A percentile compares a stretch with the other conserved stretches of the same genome.
These are phyloP conservation scores for Inonotus hispidus DNA, from an alignment of 1,284 basidiomycete genomes.

Conservation along the genomic window DNA sequence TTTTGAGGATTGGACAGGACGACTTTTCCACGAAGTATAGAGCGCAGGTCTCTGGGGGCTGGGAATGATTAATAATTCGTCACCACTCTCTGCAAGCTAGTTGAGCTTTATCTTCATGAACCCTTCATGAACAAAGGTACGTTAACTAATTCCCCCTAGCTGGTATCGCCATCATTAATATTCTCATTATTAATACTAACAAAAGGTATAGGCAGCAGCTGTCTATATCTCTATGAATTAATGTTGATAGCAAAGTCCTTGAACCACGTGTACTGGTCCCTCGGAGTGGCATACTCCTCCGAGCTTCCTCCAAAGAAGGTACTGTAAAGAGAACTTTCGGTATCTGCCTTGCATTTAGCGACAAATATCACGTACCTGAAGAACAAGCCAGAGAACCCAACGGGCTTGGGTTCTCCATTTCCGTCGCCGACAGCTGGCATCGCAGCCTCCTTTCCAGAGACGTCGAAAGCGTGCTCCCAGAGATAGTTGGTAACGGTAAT, in stretches of 20 bases:
- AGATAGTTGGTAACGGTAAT: conserved; percentile 11
- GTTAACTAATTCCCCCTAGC: too few relatives aligned
- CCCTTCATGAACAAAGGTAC: too few relatives aligned
- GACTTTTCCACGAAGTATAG: neutral
- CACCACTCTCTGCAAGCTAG: too few relatives aligned
- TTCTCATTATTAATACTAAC: neutral
- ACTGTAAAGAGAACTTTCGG: conserved; percentile 32
- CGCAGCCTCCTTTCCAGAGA: neutral
- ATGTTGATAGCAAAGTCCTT: conserved; percentile 51
- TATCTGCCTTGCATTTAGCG: neutral
- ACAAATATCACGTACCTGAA: conserved; percentile 47
- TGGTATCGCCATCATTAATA: too few relatives aligned
- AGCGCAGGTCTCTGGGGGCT: too few relatives aligned
- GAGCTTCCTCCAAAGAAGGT: conserved; percentile 80
- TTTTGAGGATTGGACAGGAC: neutral
- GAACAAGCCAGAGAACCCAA: conserved; percentile 63
- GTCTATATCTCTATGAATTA: conserved; percentile 22
- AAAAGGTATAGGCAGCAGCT: neutral
- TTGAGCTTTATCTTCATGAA: too few relatives aligned
- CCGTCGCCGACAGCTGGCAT: neutral
- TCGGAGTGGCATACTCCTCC: conserved; percentile 55
- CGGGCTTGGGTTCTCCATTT: conserved; percentile 24
- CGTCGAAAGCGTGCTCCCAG: neutral
- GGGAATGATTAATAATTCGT: too few relatives aligned
- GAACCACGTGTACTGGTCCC: conserved; percentile 70